Percentiles rank a stretch among this genome's conserved stretches.
phyloP scores from a whole-genome alignment of 2,329 filamentous ascomycete species.

The Alternaria consortialis region DNA sequence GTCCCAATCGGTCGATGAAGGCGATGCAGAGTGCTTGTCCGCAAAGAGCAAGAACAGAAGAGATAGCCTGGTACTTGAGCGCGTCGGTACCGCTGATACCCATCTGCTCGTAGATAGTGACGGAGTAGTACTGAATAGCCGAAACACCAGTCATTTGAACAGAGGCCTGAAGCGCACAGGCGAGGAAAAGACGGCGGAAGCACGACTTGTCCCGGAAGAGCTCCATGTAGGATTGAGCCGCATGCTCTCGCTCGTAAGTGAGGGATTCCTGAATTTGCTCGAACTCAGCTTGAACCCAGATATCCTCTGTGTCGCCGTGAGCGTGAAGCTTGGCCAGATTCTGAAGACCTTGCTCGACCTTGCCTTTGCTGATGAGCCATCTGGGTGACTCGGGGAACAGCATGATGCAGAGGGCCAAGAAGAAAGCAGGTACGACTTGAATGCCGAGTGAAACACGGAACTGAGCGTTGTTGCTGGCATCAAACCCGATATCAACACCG shows the following conservation, averaged over 20 bases:
- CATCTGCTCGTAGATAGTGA: conserved; percentile 72
- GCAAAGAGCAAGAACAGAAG: conserved; percentile 73
- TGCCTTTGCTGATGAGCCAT: conserved; percentile 79
- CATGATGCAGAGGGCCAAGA: conserved; percentile 72
- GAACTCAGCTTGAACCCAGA: conserved; percentile 77
- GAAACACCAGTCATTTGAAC: conserved; percentile 76
- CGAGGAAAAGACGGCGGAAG: conserved; percentile 76
- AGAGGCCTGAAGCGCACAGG: conserved; percentile 73
- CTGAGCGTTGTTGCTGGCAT: conserved; percentile 58
- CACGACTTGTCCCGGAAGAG: conserved; percentile 72
- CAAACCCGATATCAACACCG: conserved; percentile 66
- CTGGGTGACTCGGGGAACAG: conserved; percentile 73
- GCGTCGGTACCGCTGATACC: conserved; percentile 72
- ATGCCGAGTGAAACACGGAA: conserved; percentile 74
- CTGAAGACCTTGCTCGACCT: conserved; percentile 69
- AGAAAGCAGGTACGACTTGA: conserved; percentile 73
- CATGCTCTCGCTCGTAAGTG: conserved; percentile 71
- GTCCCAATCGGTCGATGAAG: conserved; percentile 74
- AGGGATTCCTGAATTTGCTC: conserved; percentile 75
- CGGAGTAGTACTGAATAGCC: conserved; percentile 76
- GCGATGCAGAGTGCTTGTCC: conserved; percentile 74
- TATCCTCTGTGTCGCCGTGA: conserved; percentile 70
- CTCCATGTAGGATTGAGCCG: conserved; percentile 74
- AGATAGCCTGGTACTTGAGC: conserved; percentile 79
- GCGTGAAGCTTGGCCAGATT: conserved; percentile 76